Conservation (phyloP, 805 yeast genomes). For the Wickerhamomyces queroliae region DNA sequence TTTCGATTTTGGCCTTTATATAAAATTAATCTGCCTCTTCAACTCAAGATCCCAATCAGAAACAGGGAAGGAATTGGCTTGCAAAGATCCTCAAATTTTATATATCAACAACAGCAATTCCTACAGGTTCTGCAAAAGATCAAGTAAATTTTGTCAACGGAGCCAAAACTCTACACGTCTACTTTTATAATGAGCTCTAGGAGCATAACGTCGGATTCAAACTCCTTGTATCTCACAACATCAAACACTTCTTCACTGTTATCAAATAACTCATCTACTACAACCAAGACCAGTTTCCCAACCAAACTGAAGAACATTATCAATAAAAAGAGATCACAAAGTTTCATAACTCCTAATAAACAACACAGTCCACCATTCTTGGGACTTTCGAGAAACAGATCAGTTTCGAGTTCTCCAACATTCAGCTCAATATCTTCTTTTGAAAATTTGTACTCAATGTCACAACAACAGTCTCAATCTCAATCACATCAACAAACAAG, state of each 20-base stretch:
- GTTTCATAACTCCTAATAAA: slow-evolving; percentile 3
- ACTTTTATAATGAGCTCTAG: neutral
- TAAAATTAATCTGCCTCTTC: no score
- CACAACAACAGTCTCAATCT: neutral
- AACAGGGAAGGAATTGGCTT: no score
- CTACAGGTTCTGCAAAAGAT: no score
- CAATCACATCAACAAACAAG: neutral
- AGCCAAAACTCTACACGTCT: no score
- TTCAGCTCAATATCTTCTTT: neutral
- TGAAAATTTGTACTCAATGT: neutral
- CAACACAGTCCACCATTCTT: slow-evolving; percentile 3
- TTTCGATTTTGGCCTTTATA: no score
- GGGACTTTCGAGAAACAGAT: slow-evolving; percentile 6
- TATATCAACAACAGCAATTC: no score
- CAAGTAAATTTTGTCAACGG: no score
- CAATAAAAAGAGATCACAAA: slow-evolving; percentile 13
- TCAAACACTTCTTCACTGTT: slow-evolving; percentile 19
- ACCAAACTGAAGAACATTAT: slow-evolving; percentile 7
- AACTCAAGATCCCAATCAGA: no score
- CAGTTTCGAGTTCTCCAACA: slow-evolving; percentile 6
- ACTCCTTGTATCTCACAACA: slow-evolving; percentile 9
- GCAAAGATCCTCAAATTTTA: no score
- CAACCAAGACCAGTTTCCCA: slow-evolving; percentile 7
- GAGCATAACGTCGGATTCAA: neutral
- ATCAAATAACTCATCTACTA: slow-evolving; percentile 18